These are phyloP conservation scores for Cercospora beticola DNA, from an alignment of 2,329 filamentous ascomycete genomes.

Conservation along the genomic window DNA sequence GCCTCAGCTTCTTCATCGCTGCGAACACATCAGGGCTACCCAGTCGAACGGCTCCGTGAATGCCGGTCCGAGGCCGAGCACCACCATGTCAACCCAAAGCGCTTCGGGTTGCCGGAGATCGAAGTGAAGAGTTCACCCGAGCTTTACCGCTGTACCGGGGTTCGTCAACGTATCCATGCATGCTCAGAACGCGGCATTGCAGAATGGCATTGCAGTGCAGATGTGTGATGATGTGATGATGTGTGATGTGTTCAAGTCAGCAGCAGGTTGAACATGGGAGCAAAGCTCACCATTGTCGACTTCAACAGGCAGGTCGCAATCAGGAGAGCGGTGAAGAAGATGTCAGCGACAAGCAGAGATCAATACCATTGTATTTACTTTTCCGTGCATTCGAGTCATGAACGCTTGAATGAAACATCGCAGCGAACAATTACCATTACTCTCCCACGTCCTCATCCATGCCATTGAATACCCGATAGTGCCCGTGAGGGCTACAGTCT, in stretches of 20 bases:
- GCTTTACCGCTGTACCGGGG: neutral
- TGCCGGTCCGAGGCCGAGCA: neutral
- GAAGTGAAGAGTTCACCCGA: neutral
- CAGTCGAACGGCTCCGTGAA: neutral
- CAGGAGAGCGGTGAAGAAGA: neutral
- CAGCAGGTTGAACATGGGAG: neutral
- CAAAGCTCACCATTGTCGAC: neutral
- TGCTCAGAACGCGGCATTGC: neutral
- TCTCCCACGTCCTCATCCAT: slow-evolving; percentile 16
- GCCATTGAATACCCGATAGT: slow-evolving; percentile 15
- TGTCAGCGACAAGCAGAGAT: slow-evolving; percentile 18
- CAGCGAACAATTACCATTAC: slow-evolving; percentile 33
- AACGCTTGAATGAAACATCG: slow-evolving; percentile 23
- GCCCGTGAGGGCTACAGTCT: slow-evolving; percentile 34
- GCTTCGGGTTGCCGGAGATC: neutral
- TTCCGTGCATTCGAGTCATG: slow-evolving; percentile 25
- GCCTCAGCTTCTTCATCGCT: neutral
- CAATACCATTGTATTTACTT: slow-evolving; percentile 27
- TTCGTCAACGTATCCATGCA: neutral
- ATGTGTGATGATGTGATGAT: neutral
- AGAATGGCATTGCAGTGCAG: neutral
- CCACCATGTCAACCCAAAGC: neutral
- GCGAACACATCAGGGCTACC: neutral
- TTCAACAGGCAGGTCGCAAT: neutral
- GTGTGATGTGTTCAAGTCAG: neutral